Evolutionary conservation across 352 stramenopile species (phyloP).

Genomic region (Globisporangium recalcitrans): DNA sequence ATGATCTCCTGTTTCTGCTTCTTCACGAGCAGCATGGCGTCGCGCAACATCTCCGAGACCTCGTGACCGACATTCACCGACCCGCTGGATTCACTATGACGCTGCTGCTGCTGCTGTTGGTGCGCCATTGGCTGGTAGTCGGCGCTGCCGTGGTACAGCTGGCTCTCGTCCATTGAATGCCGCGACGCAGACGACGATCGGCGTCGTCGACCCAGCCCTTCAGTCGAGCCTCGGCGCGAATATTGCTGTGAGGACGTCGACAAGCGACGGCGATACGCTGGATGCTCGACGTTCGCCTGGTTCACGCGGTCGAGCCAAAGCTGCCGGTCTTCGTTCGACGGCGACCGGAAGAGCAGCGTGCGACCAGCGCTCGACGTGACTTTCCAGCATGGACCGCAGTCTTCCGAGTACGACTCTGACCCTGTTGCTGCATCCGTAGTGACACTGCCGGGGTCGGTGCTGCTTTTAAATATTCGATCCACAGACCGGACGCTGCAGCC

Average conservation of each 20-base stretch:
- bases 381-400: constrained; percentile 73
- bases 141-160: constrained; percentile 1
- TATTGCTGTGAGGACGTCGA: background rate
- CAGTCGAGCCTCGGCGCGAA: constrained; percentile 20
- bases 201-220: constrained; percentile 18
- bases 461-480: constrained; percentile 52
- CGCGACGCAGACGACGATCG: constrained; percentile 27
- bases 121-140: constrained; percentile 12
- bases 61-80: constrained; percentile 35
- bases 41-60: constrained; percentile 53
- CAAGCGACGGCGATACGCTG: constrained; percentile 9
- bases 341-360: constrained; percentile 61
- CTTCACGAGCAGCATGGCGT: constrained; percentile 60
- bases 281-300: constrained; percentile 23
- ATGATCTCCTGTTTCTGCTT: constrained; percentile 73
- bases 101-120: background rate
- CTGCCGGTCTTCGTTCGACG: constrained; percentile 36
- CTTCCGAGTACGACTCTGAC: constrained; percentile 26
- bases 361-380: constrained; percentile 48
- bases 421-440: background rate
- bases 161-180: constrained; percentile 13
- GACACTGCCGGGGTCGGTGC: constrained; percentile 12
- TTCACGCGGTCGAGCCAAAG: constrained; percentile 53
- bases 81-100: constrained; percentile 16
- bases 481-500: constrained; percentile 46